Conservation (phyloP, 2,329 filamentous ascomycete species). For the Davidsoniella neocaledoniae region DNA sequence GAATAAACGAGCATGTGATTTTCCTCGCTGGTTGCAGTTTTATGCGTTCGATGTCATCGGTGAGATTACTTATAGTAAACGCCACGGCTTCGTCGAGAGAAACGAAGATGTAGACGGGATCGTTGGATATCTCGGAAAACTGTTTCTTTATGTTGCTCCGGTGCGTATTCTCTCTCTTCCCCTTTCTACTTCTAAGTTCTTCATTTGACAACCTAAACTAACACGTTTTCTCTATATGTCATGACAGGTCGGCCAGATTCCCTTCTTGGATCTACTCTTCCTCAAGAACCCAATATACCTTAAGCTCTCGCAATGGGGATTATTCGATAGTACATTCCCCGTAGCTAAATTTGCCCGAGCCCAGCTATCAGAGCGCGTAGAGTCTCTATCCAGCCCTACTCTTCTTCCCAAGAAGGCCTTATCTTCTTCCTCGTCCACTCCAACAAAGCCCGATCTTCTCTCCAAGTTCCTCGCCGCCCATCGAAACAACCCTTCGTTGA, state of each 20-base stretch:
- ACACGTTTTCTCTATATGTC: not conserved
- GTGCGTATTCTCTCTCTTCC: constrained; percentile 24
- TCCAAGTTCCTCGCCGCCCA: constrained; percentile 57
- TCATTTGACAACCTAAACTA: not conserved
- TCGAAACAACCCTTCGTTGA: constrained; percentile 50
- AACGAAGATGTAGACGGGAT: constrained; percentile 64
- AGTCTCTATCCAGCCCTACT: constrained; percentile 23
- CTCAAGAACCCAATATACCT: constrained; percentile 62
- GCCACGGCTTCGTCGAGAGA: constrained; percentile 58
- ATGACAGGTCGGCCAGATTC: constrained; percentile 52
- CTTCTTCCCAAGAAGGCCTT: no score
- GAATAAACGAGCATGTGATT: constrained; percentile 34
- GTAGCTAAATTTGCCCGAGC: constrained; percentile 55
- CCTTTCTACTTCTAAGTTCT: not conserved
- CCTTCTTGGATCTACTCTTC: constrained; percentile 49
- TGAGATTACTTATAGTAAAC: constrained; percentile 59
- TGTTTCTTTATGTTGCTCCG: constrained; percentile 56
- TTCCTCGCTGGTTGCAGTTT: constrained; percentile 59
- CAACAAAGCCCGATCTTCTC: constrained; percentile 41
- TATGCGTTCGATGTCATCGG: constrained; percentile 73
- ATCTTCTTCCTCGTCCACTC: constrained; percentile 15
- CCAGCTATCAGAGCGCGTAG: constrained; percentile 47
- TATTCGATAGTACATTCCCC: constrained; percentile 53
- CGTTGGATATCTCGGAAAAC: constrained; percentile 41
- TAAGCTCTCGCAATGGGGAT: constrained; percentile 47